Conservation (phyloP, 139 green algal genomes). For the Mychonastes homosphaera region DNA sequence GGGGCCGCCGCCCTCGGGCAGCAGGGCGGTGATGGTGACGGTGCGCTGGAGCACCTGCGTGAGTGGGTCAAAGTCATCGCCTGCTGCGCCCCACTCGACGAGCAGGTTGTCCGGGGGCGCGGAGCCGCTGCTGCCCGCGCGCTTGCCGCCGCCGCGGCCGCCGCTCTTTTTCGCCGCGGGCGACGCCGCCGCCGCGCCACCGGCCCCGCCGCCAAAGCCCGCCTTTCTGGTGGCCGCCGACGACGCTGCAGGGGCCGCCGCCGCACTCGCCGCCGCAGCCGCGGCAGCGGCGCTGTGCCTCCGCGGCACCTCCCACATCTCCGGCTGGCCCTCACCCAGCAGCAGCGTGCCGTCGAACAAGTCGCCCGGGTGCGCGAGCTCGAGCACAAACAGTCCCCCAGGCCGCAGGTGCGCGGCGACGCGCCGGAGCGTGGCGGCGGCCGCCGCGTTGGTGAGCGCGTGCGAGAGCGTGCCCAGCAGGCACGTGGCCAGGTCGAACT, state of each 20-base stretch:
- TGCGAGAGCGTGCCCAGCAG: conserved; percentile 36
- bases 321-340: conserved; percentile 22
- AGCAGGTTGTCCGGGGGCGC: conserved; percentile 26
- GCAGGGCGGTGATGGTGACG: conserved; percentile 32
- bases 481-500: conserved; percentile 34
- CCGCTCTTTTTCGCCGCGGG: no score
- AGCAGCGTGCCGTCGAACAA: conserved; percentile 38
- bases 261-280: no score
- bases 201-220: no score
- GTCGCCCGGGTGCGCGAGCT: conserved; percentile 31
- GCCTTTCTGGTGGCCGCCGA: no score
- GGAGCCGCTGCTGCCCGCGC: no score
- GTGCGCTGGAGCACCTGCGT: conserved; percentile 41
- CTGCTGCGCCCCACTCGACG: conserved; percentile 46
- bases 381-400: conserved; percentile 32
- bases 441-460: conserved; percentile 27
- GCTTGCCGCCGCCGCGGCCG: no score
- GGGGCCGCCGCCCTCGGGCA: no score
- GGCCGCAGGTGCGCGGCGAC: conserved; percentile 13
- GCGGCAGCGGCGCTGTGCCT: no score
- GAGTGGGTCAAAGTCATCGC: conserved; percentile 45
- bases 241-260: no score
- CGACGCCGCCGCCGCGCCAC: no score
- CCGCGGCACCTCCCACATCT: conserved; percentile 49
- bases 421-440: neutral